Conservation (phyloP, 139 green algal species). For the Chlorella sp. region DNA sequence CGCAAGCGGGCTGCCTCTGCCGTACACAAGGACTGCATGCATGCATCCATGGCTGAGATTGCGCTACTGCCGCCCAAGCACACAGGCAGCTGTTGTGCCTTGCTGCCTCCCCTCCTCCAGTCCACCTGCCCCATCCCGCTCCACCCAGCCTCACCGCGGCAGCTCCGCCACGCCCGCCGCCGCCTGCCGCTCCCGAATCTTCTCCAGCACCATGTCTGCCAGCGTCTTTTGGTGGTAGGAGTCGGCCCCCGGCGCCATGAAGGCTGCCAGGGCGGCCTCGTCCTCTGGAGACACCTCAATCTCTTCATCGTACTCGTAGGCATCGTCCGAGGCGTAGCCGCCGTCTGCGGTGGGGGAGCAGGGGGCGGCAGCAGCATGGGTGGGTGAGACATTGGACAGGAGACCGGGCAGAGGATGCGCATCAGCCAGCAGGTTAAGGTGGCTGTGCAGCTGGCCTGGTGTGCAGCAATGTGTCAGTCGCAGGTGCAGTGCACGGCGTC, state of each 20-base stretch:
- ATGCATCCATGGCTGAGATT: not conserved
- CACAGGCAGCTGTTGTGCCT: not conserved
- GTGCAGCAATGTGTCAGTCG: not conserved
- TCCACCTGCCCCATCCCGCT: not conserved
- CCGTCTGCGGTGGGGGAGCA: not conserved
- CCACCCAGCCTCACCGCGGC: slow-evolving; percentile 9
- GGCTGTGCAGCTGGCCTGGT: too few species aligned
- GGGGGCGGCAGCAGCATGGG: too few species aligned
- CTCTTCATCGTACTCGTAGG: slow-evolving; percentile 42
- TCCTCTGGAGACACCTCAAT: slow-evolving; percentile 77
- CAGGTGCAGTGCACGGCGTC: not conserved
- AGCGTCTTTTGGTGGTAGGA: slow-evolving; percentile 73
- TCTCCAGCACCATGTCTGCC: slow-evolving; percentile 91
- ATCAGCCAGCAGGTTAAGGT: too few species aligned
- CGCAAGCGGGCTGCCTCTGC: slow-evolving; percentile 7
- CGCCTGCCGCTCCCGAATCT: slow-evolving; percentile 72
- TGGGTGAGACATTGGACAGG: too few species aligned
- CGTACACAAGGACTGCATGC: slow-evolving; percentile 61
- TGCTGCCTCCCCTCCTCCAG: not conserved
- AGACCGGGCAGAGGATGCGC: too few species aligned
- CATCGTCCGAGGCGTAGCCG: not conserved
- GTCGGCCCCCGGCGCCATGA: slow-evolving; percentile 64
- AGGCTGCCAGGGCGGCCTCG: slow-evolving; percentile 85
- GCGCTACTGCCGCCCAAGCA: not conserved
- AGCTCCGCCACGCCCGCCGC: slow-evolving; percentile 37